phyloP scores from a whole-genome alignment of 1,284 basidiomycete genomes.

The Amylostereum areolatum region DNA sequence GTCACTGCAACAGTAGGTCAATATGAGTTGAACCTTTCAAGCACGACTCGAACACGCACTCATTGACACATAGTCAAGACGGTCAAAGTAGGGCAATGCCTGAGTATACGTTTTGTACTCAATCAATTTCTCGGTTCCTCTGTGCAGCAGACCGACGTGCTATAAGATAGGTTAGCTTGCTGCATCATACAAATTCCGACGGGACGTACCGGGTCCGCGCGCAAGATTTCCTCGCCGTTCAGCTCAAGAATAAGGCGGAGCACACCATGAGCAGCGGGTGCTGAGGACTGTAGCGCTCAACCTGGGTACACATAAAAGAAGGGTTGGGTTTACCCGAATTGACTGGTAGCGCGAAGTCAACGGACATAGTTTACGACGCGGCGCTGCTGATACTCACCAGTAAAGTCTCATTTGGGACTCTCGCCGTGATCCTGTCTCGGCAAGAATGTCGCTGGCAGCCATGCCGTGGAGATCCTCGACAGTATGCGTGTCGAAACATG shows the following conservation, averaged over 20 bases:
- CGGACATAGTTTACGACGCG: constrained; percentile 5
- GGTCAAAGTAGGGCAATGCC: constrained; percentile 98
- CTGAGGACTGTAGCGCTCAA: constrained; percentile 60
- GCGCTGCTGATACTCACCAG: constrained; percentile 48
- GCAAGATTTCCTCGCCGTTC: constrained; percentile 93
- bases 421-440: constrained; percentile 65
- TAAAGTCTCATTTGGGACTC: constrained; percentile 89
- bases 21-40: constrained; percentile 3
- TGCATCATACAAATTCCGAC: neutral
- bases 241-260: constrained; percentile 96
- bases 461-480: constrained; percentile 79
- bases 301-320: neutral
- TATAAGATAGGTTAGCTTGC: constrained; percentile 26
- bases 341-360: constrained; percentile 38
- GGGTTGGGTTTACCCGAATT: constrained; percentile 74
- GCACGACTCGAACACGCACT: constrained; percentile 45
- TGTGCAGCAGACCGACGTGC: constrained; percentile 95
- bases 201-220: constrained; percentile 75
- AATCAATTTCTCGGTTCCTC: constrained; percentile 98
- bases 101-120: constrained; percentile 99
- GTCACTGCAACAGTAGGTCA: constrained; percentile 58
- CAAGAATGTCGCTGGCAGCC: constrained; percentile 71
- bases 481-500: constrained; percentile 61
- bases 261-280: constrained; percentile 98
- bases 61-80: constrained; percentile 99